A percentile compares a stretch with the other conserved stretches of the same genome.
Evolutionary conservation across 176 grass and related monocot species (phyloP).

Genomic region (Musa beccarii): DNA sequence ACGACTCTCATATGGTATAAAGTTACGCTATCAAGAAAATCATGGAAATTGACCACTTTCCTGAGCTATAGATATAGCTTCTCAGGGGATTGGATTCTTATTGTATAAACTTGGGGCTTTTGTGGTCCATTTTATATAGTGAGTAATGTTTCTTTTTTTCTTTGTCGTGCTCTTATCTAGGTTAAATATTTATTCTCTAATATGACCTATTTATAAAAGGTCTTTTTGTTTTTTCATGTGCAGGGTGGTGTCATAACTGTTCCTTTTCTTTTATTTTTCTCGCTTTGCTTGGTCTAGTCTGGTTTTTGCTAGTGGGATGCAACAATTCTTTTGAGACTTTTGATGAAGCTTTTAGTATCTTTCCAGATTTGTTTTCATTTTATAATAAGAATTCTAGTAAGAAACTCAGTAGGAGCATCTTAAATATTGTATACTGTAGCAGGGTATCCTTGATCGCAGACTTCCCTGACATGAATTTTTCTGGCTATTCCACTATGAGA

Average conservation of each 20-base stretch:
- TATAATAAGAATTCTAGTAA: neutral
- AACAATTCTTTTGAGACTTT: neutral
- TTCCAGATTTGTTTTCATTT: neutral
- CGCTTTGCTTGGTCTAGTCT: no score
- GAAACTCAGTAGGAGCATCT: neutral
- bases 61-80: no score
- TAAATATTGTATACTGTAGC: slow-evolving; percentile 18
- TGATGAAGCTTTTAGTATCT: neutral
- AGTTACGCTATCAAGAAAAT: no score
- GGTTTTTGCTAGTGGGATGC: neutral
- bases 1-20: no score
- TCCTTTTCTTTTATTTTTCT: no score
- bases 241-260: no score
- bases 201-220: neutral
- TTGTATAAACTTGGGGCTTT: no score
- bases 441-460: slow-evolving; percentile 20
- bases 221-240: neutral
- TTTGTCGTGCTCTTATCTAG: no score
- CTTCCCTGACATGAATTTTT: slow-evolving; percentile 9
- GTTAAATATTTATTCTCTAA: neutral
- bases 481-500: neutral
- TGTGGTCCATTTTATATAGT: no score
- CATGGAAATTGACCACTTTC: no score
- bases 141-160: no score
- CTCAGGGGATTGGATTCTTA: no score